These are phyloP conservation scores for Suaeda aralocaspica DNA, from an alignment of 148 eudicot species.

Conservation along the genomic window DNA sequence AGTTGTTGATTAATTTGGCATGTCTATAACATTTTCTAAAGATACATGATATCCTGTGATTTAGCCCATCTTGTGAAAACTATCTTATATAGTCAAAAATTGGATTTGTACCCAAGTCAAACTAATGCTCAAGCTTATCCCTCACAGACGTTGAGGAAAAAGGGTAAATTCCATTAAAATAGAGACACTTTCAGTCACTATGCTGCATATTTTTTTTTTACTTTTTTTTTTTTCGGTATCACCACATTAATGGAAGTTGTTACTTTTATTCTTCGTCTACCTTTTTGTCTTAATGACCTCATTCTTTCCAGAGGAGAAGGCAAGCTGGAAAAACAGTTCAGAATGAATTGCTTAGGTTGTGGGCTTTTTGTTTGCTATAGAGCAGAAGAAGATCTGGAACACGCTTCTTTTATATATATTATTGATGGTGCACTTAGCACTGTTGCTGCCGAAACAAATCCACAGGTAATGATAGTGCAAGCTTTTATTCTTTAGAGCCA, in stretches of 20 bases:
- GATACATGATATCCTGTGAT: too few relatives aligned
- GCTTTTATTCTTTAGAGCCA: background rate
- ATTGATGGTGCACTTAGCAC: conserved; percentile 92
- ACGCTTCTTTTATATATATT: conserved; percentile 63
- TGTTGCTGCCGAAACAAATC: conserved; percentile 96
- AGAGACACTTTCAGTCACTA: background rate
- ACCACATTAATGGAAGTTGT: background rate
- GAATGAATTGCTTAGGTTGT: conserved; percentile 92
- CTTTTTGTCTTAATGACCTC: background rate
- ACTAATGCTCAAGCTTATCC: too few relatives aligned
- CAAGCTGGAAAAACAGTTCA: conserved; percentile 81
- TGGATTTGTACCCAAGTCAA: too few relatives aligned
- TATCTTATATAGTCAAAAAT: too few relatives aligned
- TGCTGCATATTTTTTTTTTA: background rate
- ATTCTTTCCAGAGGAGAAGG: conserved; percentile 76
- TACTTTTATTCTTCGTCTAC: background rate
- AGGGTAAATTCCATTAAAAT: too few relatives aligned
- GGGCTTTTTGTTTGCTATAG: conserved; percentile 95
- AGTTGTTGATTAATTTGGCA: too few relatives aligned
- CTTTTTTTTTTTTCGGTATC: background rate
- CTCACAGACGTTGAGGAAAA: too few relatives aligned
- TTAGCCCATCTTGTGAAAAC: too few relatives aligned
- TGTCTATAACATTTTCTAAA: too few relatives aligned
- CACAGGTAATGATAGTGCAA: conserved; percentile 50
- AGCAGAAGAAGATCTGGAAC: conserved; percentile 81